phyloP scores from a whole-genome alignment of 1,139 yeast genomes.

The Pichia sp. region DNA sequence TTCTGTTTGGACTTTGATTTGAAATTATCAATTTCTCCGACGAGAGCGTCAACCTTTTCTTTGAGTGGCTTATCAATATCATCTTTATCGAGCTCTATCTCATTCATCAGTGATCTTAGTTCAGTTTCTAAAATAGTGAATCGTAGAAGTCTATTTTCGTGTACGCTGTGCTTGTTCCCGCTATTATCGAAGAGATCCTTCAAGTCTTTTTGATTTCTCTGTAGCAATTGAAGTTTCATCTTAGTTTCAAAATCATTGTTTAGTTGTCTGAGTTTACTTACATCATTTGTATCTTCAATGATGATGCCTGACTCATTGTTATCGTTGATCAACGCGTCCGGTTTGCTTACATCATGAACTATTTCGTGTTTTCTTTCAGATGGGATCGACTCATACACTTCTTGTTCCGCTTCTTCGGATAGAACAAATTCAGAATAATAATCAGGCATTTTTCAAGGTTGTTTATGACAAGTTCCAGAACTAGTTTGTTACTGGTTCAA shows the following conservation, averaged over 20 bases:
- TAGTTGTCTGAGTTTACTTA: conserved; percentile 1
- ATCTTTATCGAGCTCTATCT: conserved; percentile 7
- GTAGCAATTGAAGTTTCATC: conserved; percentile 5
- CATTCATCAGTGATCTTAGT: conserved; percentile 13
- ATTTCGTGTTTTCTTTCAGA: neutral
- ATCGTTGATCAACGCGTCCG: too few relatives aligned
- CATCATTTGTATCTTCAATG: conserved; percentile 4
- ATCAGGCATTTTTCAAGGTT: conserved; percentile 16
- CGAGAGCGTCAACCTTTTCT: conserved; percentile 8
- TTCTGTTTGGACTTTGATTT: conserved; percentile 1
- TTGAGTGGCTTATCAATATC: conserved; percentile 4
- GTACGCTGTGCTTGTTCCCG: neutral
- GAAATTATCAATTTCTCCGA: conserved; percentile 7
- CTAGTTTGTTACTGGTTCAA: too few relatives aligned
- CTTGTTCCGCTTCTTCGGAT: neutral
- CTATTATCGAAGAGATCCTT: neutral
- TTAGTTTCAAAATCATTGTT: conserved; percentile 8
- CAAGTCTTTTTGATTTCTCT: neutral
- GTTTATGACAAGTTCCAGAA: too few relatives aligned
- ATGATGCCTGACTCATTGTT: conserved; percentile 1
- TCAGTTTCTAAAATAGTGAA: conserved; percentile 16
- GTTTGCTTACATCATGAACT: neutral
- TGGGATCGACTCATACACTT: conserved; percentile 17
- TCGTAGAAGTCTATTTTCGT: conserved; percentile 10
- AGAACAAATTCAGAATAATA: conserved; percentile 23